Base-by-base conservation (phyloP, 148 eudicot genomes). In the Silene latifolia region DNA sequence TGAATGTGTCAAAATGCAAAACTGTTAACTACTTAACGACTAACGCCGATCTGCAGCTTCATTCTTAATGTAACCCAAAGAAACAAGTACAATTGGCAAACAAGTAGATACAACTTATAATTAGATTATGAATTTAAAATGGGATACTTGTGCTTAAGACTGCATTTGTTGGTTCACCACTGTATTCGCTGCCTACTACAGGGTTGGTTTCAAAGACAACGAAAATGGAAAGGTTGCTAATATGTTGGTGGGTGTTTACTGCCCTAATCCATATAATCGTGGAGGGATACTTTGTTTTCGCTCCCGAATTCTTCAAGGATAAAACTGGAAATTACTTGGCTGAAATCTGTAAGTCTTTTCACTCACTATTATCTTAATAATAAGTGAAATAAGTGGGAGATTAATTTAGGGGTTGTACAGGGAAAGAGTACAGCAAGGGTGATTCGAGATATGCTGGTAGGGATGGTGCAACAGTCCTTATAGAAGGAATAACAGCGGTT, bases 361-460 rank as follows among this genome's bases (percentile, higher is more conserved):
- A 51, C 65, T 27, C 19, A 21, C 72, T 32, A 32, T 51, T 51
- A 18, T 35, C 42, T 64, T 46, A 32, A 2, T 1, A 32, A 32
- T 2, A 32, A 32, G 3, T 32, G 35, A 32, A 32, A 32, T 32
- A 32, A 32, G 35, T 32, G 35, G n/a, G n/a, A 32, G 35, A 32
- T 32, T 32, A 32, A 32, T 39, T 39, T 39, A 4, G 44, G 23
- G 13, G 35, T 32, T 32, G 35, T 32, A 32, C 79, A 93, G 98
- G 98, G 98, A 93, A 93, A 83, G 98, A 93, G 78, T 93, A 91
- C 72, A 87, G 93, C 88, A 89, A 84, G 82, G 98, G 98, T 71
- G 98, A 93, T 78, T 91, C 97, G 67, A 86, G 97, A 81, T 93
- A 93, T 68, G 98, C 73, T 18, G 88, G 72, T 54, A 83, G 92